Evolutionary conservation across 2,329 filamentous ascomycete species (phyloP).

Genomic region (Arthrobotrys iridis): DNA sequence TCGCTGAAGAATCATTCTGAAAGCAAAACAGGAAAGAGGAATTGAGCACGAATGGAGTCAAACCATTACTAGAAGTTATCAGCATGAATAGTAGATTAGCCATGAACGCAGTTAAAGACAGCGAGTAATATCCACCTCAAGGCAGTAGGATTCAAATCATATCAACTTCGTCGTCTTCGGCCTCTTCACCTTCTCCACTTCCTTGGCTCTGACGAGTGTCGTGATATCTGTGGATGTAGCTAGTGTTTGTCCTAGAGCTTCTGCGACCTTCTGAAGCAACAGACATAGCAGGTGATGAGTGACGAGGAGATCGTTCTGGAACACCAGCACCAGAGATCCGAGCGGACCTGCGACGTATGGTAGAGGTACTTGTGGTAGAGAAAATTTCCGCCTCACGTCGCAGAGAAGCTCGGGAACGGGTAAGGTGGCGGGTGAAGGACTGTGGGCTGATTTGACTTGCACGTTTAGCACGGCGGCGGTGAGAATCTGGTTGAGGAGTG

Average conservation of each 20-base stretch:
- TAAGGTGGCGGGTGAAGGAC: background rate
- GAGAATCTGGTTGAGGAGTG: background rate
- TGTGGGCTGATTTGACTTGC: background rate
- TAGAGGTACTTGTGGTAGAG: background rate
- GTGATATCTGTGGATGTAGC: slow-evolving; percentile 17
- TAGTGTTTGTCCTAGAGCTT: slow-evolving; percentile 12
- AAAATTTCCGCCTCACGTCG: background rate
- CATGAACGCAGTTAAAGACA: background rate
- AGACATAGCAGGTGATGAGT: background rate
- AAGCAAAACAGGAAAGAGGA: background rate
- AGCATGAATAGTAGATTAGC: too few species aligned
- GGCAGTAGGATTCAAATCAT: slow-evolving; percentile 7
- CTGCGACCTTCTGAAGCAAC: slow-evolving; percentile 4
- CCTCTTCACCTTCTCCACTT: slow-evolving; percentile 16
- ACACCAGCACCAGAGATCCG: background rate
- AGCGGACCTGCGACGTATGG: background rate
- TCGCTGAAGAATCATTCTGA: background rate
- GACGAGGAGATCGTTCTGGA: background rate
- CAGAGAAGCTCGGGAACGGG: background rate
- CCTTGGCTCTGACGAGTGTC: slow-evolving; percentile 8
- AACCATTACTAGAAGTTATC: too few species aligned
- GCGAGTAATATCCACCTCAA: too few species aligned
- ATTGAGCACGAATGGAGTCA: too few species aligned
- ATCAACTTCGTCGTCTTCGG: slow-evolving; percentile 24
- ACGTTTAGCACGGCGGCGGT: background rate